A percentile compares a stretch with the other conserved stretches of the same genome.
Conservation (phyloP, 306 rosid species). For the Elaeagnus macrophylla region DNA sequence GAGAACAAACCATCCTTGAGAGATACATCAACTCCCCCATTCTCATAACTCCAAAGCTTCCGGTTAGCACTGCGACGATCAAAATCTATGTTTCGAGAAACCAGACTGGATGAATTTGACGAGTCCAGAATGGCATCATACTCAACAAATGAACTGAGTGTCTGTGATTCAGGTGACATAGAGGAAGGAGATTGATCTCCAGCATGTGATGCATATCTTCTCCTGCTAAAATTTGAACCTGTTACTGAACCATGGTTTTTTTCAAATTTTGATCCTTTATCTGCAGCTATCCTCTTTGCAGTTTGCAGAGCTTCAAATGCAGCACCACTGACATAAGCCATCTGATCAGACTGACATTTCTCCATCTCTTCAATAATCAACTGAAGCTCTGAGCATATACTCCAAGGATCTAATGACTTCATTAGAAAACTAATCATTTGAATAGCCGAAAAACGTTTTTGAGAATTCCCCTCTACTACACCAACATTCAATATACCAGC, state of each 20-base stretch:
- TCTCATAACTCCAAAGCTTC: constrained; percentile 60
- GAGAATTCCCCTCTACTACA: constrained; percentile 58
- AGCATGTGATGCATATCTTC: constrained; percentile 29
- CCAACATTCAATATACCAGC: constrained; percentile 48
- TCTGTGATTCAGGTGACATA: constrained; percentile 56
- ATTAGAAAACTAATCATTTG: constrained; percentile 79
- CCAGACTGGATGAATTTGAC: constrained; percentile 37
- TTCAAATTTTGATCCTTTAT: constrained; percentile 35
- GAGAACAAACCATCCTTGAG: constrained; percentile 76
- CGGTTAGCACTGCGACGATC: constrained; percentile 50
- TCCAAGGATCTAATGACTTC: constrained; percentile 66
- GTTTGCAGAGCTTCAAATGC: constrained; percentile 86
- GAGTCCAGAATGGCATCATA: constrained; percentile 55
- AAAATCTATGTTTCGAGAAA: constrained; percentile 24
- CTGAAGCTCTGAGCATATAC: constrained; percentile 64
- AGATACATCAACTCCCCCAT: constrained; percentile 72
- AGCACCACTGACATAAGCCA: constrained; percentile 73
- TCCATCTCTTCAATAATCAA: constrained; percentile 69
- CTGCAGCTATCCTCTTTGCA: constrained; percentile 44
- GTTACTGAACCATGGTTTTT: constrained; percentile 46
- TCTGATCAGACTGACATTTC: constrained; percentile 63
- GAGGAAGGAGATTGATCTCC: constrained; percentile 44
- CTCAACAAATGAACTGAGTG: constrained; percentile 52
- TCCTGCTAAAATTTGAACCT: constrained; percentile 55
- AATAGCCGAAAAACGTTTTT: constrained; percentile 60